Conservation (phyloP, 257 asterid genomes). For the Fraxinus excelsior region DNA sequence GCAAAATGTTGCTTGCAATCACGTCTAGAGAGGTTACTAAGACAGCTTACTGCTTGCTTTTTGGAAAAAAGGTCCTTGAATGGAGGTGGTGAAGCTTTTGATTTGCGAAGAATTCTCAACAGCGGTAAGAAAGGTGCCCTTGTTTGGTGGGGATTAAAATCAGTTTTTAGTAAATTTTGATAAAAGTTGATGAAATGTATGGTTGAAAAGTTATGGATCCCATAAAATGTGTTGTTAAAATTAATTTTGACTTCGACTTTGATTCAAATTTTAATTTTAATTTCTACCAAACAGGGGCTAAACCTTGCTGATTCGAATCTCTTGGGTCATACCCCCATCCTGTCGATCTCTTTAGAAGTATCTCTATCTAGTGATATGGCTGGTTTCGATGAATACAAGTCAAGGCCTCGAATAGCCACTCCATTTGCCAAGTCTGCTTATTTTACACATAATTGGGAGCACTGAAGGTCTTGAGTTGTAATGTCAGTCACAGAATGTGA, state of each 20-base stretch:
- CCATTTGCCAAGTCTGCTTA: neutral
- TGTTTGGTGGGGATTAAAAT: too few relatives aligned
- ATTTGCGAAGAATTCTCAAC: conserved; percentile 59
- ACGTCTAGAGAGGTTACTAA: conserved; percentile 71
- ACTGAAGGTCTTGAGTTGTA: conserved; percentile 14
- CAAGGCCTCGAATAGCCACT: conserved; percentile 5
- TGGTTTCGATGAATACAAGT: neutral
- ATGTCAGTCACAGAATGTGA: conserved; percentile 4
- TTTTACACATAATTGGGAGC: neutral
- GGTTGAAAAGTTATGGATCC: too few relatives aligned
- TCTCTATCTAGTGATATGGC: neutral
- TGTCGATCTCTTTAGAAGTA: neutral
- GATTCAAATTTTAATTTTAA: too few relatives aligned
- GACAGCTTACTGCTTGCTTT: conserved; percentile 77
- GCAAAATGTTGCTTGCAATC: conserved; percentile 61
- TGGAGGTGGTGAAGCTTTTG: conserved; percentile 86
- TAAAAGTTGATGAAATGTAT: too few relatives aligned
- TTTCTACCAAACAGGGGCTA: neutral
- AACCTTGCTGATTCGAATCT: neutral
- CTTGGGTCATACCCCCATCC: neutral
- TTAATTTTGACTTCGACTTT: too few relatives aligned
- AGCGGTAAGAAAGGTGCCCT: conserved; percentile 39
- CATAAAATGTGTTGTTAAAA: too few relatives aligned
- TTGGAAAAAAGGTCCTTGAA: conserved; percentile 70
- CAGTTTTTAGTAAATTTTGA: too few relatives aligned